Evolutionary conservation across 768 basidiomycete genomes (phyloP), one percentile per base, ranked within the genome.

Genomic region (Podaxis carcinomalis): DNA sequence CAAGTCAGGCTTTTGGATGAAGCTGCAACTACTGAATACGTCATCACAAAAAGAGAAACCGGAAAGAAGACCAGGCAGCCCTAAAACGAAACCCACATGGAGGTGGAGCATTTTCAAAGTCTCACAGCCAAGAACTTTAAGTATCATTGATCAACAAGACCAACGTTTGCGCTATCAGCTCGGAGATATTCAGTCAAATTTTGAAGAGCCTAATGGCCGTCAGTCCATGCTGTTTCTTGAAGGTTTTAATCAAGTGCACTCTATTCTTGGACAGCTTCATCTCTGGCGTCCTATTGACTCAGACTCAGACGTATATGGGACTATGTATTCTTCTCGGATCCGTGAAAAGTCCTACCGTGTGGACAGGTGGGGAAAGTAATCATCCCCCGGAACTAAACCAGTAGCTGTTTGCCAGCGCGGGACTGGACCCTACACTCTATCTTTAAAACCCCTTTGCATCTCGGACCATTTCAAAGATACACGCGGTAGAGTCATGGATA

Each of bases 41-140:
- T 57, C 46, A 35, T 19, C 6, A 46, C 42, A 35, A 32, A 57
- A 57, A 57, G 42, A 47, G 35, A 47, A 47, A 19, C 47, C 4
- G 40, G n/a, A 27, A 56, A 57, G 56, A 57, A 57, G 56, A 28
- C 6, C 28, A 56, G 10, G 32, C 56, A 37, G 21, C 21, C 27
- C 19, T 46, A 44, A 36, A 39, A 54, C 25, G 27, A 54, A 37
- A 28, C 35, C 32, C 56, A 36, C 56, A 57, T 57, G 56, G 56
- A 47, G 44, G 56, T 57, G 56, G 56, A 57, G 56, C 56, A 32
- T n/a, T 14, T 44, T 36, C 44, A 35, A 16, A 36, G 32, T 32
- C 16, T 19, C 56, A 57, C 44, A 21, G 35, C 19, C 19, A 23
- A 14, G 35, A 39, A 21, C 37, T 39, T 27, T 5, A 49, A 51